phyloP scores from a whole-genome alignment of 306 rosid species.

The Pueraria montana region DNA sequence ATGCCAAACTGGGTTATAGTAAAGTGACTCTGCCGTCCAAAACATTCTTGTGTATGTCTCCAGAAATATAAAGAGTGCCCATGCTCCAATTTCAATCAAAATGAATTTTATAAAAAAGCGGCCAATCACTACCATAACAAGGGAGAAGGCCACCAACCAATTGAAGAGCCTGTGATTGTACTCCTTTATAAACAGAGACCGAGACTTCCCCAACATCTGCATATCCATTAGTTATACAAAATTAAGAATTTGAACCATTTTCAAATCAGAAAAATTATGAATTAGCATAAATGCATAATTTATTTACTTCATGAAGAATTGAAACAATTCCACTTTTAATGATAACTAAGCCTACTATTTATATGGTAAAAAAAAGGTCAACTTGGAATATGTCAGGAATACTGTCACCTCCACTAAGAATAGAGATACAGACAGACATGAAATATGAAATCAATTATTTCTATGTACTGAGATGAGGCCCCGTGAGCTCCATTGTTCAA shows the following conservation, averaged over 20 bases:
- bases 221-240: constrained; percentile 41
- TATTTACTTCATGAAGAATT: constrained; percentile 4
- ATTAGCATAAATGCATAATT: not conserved
- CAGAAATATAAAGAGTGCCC: constrained; percentile 92
- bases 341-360: constrained; percentile 20
- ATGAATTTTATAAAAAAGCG: constrained; percentile 84
- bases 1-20: constrained; percentile 94
- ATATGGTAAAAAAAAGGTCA: not conserved
- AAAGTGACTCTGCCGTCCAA: constrained; percentile 94
- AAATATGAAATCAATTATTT: constrained; percentile 21
- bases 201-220: constrained; percentile 94
- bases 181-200: constrained; percentile 82
- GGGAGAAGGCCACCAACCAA: constrained; percentile 97
- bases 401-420: constrained; percentile 20
- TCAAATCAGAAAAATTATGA: constrained; percentile 15
- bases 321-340: constrained; percentile 17
- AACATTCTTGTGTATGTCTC: constrained; percentile 98
- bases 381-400: not conserved
- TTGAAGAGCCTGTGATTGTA: constrained; percentile 93
- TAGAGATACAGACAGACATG: not conserved
- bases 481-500: not conserved
- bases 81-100: constrained; percentile 88
- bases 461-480: not conserved
- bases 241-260: constrained; percentile 38
- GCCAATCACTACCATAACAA: constrained; percentile 90